Evolutionary conservation across 2,329 filamentous ascomycete genomes (phyloP).

Genomic region (Botryotinia globosa): DNA sequence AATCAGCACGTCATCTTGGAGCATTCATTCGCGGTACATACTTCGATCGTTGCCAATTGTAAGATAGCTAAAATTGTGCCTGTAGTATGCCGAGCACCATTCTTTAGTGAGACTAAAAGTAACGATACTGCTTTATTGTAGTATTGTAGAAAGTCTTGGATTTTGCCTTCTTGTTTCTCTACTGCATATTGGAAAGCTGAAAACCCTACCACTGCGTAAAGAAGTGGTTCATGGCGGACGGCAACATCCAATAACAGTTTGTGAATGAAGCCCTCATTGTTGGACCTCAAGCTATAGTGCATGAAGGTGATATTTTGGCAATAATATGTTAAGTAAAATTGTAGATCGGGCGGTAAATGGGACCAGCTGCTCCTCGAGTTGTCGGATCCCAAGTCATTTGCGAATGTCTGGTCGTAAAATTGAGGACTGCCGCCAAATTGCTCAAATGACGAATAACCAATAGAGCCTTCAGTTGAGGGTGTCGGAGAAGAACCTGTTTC

Average conservation of each 20-base stretch:
- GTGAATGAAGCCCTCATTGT: slow-evolving; percentile 71
- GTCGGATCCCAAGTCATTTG: slow-evolving; percentile 32
- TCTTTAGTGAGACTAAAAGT: slow-evolving; percentile 68
- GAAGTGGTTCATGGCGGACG: slow-evolving; percentile 71
- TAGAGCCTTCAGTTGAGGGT: slow-evolving; percentile 45
- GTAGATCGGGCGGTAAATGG: slow-evolving; percentile 65
- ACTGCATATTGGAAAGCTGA: slow-evolving; percentile 82
- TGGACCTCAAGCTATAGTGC: slow-evolving; percentile 76
- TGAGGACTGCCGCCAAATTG: slow-evolving; percentile 18
- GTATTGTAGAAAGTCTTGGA: slow-evolving; percentile 80
- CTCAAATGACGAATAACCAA: slow-evolving; percentile 32
- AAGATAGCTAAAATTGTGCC: slow-evolving; percentile 82
- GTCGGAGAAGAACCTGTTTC: slow-evolving; percentile 54
- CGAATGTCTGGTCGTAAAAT: slow-evolving; percentile 28
- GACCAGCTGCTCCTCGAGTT: slow-evolving; percentile 47
- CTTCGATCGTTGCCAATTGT: slow-evolving; percentile 91
- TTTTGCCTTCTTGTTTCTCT: slow-evolving; percentile 64
- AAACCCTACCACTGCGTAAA: slow-evolving; percentile 86
- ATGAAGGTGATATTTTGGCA: slow-evolving; percentile 73
- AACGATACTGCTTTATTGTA: slow-evolving; percentile 85
- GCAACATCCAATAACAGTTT: slow-evolving; percentile 69
- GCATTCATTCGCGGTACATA: slow-evolving; percentile 42
- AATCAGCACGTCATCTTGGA: slow-evolving; percentile 19
- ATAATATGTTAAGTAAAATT: slow-evolving; percentile 77
- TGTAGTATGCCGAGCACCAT: slow-evolving; percentile 66